These are phyloP conservation scores for Yarrowia sp. DNA, from an alignment of 805 yeast genomes.

Conservation along the genomic window DNA sequence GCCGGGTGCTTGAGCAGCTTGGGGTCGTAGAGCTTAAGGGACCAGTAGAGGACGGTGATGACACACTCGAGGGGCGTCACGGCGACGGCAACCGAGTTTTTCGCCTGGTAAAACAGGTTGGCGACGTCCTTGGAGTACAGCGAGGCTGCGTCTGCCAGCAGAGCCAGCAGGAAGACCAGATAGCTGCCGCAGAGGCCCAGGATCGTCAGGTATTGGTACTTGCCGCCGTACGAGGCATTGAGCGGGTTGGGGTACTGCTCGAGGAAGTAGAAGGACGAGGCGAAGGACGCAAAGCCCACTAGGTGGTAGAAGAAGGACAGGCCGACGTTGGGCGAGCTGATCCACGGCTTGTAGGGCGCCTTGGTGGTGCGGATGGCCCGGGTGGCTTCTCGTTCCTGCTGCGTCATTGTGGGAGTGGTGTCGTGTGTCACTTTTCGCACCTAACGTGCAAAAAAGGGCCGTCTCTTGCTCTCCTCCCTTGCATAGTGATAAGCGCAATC, in stretches of 20 bases:
- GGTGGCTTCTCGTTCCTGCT: conserved; percentile 11
- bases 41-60: conserved; percentile 39
- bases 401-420: conserved; percentile 7
- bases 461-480: conserved; percentile 4
- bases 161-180: conserved; percentile 37
- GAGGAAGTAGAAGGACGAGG: conserved; percentile 19
- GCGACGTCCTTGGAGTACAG: background rate
- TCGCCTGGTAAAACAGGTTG: conserved; percentile 30
- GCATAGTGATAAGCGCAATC: conserved; percentile 25
- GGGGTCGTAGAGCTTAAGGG: conserved; percentile 34
- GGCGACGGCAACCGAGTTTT: conserved; percentile 31
- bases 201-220: conserved; percentile 40
- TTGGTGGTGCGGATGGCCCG: conserved; percentile 21
- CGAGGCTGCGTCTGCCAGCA: conserved; percentile 29
- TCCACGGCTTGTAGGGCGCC: conserved; percentile 26
- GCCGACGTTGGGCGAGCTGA: conserved; percentile 15
- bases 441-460: background rate
- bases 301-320: conserved; percentile 7
- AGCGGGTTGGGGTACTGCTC: conserved; percentile 23
- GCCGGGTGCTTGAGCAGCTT: conserved; percentile 33
- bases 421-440: background rate
- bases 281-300: conserved; percentile 4
- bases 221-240: conserved; percentile 38
- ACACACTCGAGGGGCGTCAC: conserved; percentile 40
- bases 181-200: conserved; percentile 34